These are phyloP conservation scores for Penicillium sp. DNA, from an alignment of 2,329 filamentous ascomycete genomes.

Conservation along the genomic window DNA sequence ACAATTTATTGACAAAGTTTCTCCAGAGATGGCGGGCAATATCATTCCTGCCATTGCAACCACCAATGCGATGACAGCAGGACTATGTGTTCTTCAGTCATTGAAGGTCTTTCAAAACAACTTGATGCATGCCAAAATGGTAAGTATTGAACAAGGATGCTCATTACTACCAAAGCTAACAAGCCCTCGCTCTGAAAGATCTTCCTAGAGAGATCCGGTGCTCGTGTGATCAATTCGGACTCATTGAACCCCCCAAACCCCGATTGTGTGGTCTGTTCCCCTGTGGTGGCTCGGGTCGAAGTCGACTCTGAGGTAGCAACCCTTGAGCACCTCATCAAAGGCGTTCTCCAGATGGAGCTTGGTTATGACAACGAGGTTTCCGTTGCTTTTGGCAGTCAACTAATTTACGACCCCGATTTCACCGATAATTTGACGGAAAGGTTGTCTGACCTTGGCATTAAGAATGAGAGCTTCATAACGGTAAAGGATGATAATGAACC, in stretches of 20 bases:
- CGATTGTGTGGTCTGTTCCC: slow-evolving; percentile 78
- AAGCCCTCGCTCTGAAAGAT: slow-evolving; percentile 48
- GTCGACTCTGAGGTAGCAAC: slow-evolving; percentile 72
- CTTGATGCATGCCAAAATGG: slow-evolving; percentile 71
- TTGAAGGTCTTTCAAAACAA: slow-evolving; percentile 83
- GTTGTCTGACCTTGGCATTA: slow-evolving; percentile 72
- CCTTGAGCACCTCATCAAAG: slow-evolving; percentile 73
- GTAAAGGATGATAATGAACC: slow-evolving; percentile 75
- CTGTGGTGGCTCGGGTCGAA: slow-evolving; percentile 64
- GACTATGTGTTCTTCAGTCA: slow-evolving; percentile 84
- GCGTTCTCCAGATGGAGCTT: slow-evolving; percentile 66
- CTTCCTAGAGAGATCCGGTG: slow-evolving; percentile 69
- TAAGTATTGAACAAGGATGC: slow-evolving; percentile 32
- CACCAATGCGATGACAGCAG: slow-evolving; percentile 93
- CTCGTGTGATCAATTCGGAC: slow-evolving; percentile 59
- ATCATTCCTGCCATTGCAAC: slow-evolving; percentile 98
- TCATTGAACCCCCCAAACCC: slow-evolving; percentile 66
- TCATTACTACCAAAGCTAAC: neutral
- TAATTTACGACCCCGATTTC: slow-evolving; percentile 88
- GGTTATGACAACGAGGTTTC: slow-evolving; percentile 80
- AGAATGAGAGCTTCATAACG: slow-evolving; percentile 72
- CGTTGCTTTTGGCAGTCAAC: slow-evolving; percentile 68
- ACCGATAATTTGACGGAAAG: slow-evolving; percentile 82
- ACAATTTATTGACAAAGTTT: slow-evolving; percentile 1
- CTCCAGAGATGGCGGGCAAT: slow-evolving; percentile 89